phyloP scores from a whole-genome alignment of 2,329 filamentous ascomycete genomes.

The Coniochaeta pulveracea region DNA sequence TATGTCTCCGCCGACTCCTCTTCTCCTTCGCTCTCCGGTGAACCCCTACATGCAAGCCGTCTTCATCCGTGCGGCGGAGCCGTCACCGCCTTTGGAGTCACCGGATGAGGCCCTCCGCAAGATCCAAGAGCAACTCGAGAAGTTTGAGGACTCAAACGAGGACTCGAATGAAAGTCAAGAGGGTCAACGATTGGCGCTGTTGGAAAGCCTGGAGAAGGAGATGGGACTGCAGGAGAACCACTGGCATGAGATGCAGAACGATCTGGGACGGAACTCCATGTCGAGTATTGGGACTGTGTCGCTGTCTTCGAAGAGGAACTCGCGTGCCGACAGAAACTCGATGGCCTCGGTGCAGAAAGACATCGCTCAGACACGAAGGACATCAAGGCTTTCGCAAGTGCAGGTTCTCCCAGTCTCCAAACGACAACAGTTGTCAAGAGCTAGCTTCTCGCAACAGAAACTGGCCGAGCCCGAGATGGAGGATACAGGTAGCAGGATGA shows the following conservation, averaged over 20 bases:
- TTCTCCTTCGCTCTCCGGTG: constrained; percentile 32
- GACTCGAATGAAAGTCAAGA: constrained; percentile 24
- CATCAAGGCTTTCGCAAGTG: too few relatives aligned
- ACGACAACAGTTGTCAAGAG: constrained; percentile 17
- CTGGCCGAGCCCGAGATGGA: constrained; percentile 33
- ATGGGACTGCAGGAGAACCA: constrained; percentile 48
- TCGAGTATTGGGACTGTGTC: constrained; percentile 28
- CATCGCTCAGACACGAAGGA: constrained; percentile 24
- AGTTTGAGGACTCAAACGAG: constrained; percentile 29
- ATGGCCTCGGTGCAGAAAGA: constrained; percentile 16
- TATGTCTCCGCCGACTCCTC: constrained; percentile 43
- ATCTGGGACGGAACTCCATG: constrained; percentile 37
- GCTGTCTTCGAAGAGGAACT: constrained; percentile 17
- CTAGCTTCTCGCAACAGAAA: constrained; percentile 30
- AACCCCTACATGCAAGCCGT: constrained; percentile 28
- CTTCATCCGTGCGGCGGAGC: constrained; percentile 31
- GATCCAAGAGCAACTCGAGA: constrained; percentile 40
- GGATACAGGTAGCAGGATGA: constrained; percentile 24
- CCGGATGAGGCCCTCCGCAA: constrained; percentile 34
- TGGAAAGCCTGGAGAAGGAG: constrained; percentile 50
- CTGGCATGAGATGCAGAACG: constrained; percentile 46
- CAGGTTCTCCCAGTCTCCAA: too few relatives aligned
- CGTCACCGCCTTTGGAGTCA: constrained; percentile 37
- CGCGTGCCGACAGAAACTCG: constrained; percentile 14
- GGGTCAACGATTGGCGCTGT: constrained; percentile 33